Percentiles rank a stretch among this genome's conserved stretches.
These are phyloP conservation scores for Anthracocystis panici-leucophaei DNA, from an alignment of 1,284 basidiomycete genomes.

Conservation along the genomic window DNA sequence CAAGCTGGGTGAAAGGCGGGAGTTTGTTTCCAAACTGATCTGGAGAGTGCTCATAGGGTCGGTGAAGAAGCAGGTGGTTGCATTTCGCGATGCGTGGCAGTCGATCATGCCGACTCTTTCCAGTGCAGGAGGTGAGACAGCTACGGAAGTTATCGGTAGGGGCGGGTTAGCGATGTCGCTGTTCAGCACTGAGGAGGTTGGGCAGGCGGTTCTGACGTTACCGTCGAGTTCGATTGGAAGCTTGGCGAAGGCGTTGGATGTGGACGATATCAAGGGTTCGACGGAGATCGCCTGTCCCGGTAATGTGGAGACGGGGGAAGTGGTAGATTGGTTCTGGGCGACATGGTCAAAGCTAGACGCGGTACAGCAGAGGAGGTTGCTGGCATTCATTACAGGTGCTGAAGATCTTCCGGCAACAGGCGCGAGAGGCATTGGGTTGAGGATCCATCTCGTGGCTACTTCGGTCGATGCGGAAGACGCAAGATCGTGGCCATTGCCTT, in stretches of 20 bases:
- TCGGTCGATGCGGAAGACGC: constrained; percentile 3
- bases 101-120: constrained; percentile 24
- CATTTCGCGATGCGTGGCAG: constrained; percentile 41
- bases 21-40: constrained; percentile 34
- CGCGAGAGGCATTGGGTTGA: constrained; percentile 44
- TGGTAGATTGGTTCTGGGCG: constrained; percentile 41
- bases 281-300: constrained; percentile 33
- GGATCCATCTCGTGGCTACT: constrained; percentile 48
- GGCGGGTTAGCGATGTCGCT: constrained; percentile 47
- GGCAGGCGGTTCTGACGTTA: constrained; percentile 23
- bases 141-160: constrained; percentile 18
- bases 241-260: constrained; percentile 30
- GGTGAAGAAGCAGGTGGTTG: constrained; percentile 23
- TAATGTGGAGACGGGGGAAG: too few relatives aligned
- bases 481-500: constrained; percentile 47
- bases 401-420: constrained; percentile 52
- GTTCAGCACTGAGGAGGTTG: constrained; percentile 21
- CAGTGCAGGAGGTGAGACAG: constrained; percentile 8
- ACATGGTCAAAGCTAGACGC: constrained; percentile 33
- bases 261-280: constrained; percentile 28
- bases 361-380: constrained; percentile 40
- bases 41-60: constrained; percentile 36
- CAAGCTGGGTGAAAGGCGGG: constrained; percentile 22
- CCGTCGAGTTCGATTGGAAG: constrained; percentile 12
- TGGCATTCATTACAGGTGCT: constrained; percentile 62